phyloP scores from a whole-genome alignment of 2,329 filamentous ascomycete species.

The Fusarium armeniacum region DNA sequence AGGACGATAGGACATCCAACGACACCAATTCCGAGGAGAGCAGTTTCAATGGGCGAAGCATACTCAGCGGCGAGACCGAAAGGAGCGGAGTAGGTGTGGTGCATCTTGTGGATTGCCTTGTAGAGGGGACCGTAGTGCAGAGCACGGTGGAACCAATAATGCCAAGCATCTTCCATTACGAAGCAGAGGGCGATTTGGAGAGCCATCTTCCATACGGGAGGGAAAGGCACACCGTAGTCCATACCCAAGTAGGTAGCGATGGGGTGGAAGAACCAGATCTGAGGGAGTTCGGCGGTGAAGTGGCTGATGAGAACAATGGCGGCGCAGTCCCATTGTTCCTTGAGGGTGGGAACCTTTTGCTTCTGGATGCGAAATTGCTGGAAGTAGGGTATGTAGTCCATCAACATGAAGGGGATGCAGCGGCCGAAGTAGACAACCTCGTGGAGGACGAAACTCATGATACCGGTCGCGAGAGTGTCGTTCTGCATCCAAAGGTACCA shows the following conservation, averaged over 20 bases:
- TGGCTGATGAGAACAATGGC: conserved; percentile 93
- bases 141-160: conserved; percentile 95
- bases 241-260: conserved; percentile 94
- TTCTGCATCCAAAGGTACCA: conserved; percentile 99
- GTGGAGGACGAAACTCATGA: conserved; percentile 97
- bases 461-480: conserved; percentile 93
- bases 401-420: conserved; percentile 90
- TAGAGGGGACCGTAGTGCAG: conserved; percentile 97
- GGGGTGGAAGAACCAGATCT: conserved; percentile 99
- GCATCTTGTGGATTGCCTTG: conserved; percentile 97
- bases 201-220: conserved; percentile 85
- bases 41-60: conserved; percentile 95
- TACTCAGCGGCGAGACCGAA: conserved; percentile 98
- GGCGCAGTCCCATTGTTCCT: conserved; percentile 95
- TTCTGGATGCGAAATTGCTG: conserved; percentile 94
- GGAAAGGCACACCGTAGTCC: conserved; percentile 90
- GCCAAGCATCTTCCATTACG: conserved; percentile 95
- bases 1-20: conserved; percentile 87
- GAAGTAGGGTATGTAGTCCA: conserved; percentile 89
- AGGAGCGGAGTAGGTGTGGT: conserved; percentile 98
- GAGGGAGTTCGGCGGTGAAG: conserved; percentile 97
- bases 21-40: conserved; percentile 90
- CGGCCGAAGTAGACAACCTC: conserved; percentile 95
- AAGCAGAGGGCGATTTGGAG: conserved; percentile 96
- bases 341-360: conserved; percentile 89